These are phyloP conservation scores for Telopea speciosissima DNA, from an alignment of 177 flowering plant genomes.

Conservation along the genomic window DNA sequence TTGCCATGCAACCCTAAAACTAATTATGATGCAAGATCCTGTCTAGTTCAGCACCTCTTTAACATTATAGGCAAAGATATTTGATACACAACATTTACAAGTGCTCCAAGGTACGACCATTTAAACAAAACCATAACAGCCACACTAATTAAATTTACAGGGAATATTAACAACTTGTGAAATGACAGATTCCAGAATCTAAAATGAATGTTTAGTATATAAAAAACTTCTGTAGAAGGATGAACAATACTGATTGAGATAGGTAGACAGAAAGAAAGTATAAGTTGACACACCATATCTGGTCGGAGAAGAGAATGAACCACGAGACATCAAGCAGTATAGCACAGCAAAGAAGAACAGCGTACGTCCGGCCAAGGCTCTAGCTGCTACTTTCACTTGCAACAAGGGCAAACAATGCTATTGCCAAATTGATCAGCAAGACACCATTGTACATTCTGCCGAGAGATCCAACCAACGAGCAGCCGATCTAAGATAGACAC, in stretches of 20 bases:
- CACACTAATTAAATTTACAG: too few species aligned
- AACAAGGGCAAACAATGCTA: constrained; percentile 81
- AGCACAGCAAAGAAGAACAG: constrained; percentile 63
- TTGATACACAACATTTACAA: too few species aligned
- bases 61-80: too few species aligned
- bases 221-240: not conserved
- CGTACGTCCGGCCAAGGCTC: constrained; percentile 77
- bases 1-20: too few species aligned
- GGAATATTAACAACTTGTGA: too few species aligned
- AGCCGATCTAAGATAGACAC: constrained; percentile 50
- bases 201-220: too few species aligned
- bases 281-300: constrained; percentile 47
- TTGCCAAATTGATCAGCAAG: constrained; percentile 54
- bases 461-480: constrained; percentile 81
- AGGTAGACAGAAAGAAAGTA: not conserved
- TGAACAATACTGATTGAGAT: not conserved
- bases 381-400: constrained; percentile 94
- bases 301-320: constrained; percentile 60
- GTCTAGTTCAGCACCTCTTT: too few species aligned
- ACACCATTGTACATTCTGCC: constrained; percentile 86
- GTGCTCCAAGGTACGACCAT: too few species aligned
- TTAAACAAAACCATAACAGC: too few species aligned
- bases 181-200: too few species aligned
- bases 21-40: too few species aligned
- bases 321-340: constrained; percentile 63